Evolutionary conservation across 768 basidiomycete species (phyloP), one percentile per base, ranked within the genome.

Genomic region (Suillus occidentalis): DNA sequence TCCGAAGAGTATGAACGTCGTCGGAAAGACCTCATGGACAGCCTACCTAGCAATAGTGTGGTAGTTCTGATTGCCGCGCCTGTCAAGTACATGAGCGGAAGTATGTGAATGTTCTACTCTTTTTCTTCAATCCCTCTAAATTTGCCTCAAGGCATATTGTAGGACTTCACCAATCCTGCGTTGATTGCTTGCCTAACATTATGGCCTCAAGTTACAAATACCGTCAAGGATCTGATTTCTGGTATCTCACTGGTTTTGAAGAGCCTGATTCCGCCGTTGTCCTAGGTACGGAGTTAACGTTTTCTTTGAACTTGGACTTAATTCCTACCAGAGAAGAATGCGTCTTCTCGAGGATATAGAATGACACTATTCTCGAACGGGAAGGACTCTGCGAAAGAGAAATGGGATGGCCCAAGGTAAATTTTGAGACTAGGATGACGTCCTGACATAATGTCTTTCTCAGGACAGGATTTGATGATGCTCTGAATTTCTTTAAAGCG

Each of bases 221-320:
- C 73, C 87, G 97, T 28, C 97, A 97, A 77, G 87, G 87, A 0
- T 94, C 92, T 43, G 90, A 97, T 76, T 93, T 96, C 74, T 94
- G 91, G 91, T 99, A 99, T 75, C 81, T 99, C 16, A 97, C 97
- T 0, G 97, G 97, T 13, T 97, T 97, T 71, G 87, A 94, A 64
- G 97, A 99, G 73, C 93, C 95, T 1, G 91, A 97, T 63, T 86
- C 97, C 20, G 95, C 93, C 0, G 80, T 99, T 50, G 82, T 98
- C 45, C 82, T 99, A 55, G 88, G 94, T 92, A 59, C 43, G 81
- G 63, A 56, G 5, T 36, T 2, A 12, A 65, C 39, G 4, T 16
- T 13, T 34, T 50, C 20, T 1, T 31, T 20, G 43, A 43, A 12
- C 43, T 45, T 65, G 62, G 31, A 71, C 65, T 66, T 40, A 64